Conservation (phyloP, 1,139 yeast genomes). For the Arxiozyma heterogenica region DNA sequence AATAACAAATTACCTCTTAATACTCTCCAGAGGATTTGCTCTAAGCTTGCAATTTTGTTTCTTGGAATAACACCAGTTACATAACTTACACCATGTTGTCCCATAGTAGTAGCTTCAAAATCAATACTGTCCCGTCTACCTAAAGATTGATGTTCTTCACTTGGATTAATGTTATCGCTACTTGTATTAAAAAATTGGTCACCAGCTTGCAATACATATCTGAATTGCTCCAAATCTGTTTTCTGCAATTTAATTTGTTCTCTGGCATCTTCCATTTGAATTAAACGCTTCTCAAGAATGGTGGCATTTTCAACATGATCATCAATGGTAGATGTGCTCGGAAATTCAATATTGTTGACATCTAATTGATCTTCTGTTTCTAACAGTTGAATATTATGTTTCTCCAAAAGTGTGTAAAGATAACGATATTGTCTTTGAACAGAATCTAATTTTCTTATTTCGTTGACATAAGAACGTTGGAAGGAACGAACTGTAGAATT, state of each 20-base stretch:
- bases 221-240: conserved; percentile 50
- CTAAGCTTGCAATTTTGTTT: conserved; percentile 59
- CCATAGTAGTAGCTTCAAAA: conserved; percentile 18
- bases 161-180: conserved; percentile 19
- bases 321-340: conserved; percentile 63
- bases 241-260: conserved; percentile 46
- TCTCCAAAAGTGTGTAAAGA: conserved; percentile 39
- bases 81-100: conserved; percentile 40
- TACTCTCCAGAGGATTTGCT: conserved; percentile 86
- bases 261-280: conserved; percentile 47
- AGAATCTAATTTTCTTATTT: conserved; percentile 60
- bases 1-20: conserved; percentile 83
- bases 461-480: conserved; percentile 80
- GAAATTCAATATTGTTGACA: conserved; percentile 15
- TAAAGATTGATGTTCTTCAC: conserved; percentile 12
- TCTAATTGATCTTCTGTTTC: conserved; percentile 32
- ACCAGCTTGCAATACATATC: conserved; percentile 60
- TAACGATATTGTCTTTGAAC: conserved; percentile 48
- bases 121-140: conserved; percentile 15
- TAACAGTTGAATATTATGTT: conserved; percentile 39
- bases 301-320: conserved; percentile 62
- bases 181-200: conserved; percentile 54
- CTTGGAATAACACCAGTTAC: conserved; percentile 80
- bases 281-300: conserved; percentile 48
- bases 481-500: conserved; percentile 66